Evolutionary conservation across 768 basidiomycete genomes (phyloP), one percentile per base, ranked within the genome.

Genomic region (Agaricus bisporus): DNA sequence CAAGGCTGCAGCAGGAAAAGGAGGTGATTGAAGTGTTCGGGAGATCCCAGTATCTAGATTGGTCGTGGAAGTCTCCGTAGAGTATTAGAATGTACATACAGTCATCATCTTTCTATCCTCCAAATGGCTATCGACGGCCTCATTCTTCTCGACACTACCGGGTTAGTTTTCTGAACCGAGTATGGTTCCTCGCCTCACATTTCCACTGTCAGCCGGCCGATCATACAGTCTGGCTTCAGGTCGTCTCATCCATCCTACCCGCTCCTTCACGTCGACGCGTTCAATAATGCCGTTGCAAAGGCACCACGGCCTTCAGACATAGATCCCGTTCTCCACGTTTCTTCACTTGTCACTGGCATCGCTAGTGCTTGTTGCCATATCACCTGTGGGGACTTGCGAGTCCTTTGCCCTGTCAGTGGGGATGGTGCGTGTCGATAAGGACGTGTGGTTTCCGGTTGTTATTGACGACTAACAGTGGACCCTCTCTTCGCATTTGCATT

Each of bases 401-500:
- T 95, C 53, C 66, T 95, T 15, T 89, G 84, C 60, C 90, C 91
- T 18, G 76, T 95, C 41, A 89, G 88, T 60, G 86, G 84, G 22
- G 89, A 95, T 66, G 80, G 94, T 94, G 64, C 65, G 87, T 76
- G 8, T n/a, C 44, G 29, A 17, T 20, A 29, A 41, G 43, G 14
- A 18, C 43, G 9, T 35, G 35, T 43, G 29, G 10, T 26, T 41
- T 36, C 41, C 53, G 49, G 43, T 53, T 58, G 51, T 12, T 11
- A 17, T 54, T 41, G 49, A 60, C 56, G 59, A 54, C 59, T 57
- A 46, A 48, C 60, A 95, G 94, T 85, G 63, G 94, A 97, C 64
- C 94, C 95, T 1, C 68, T 94, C 35, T 85, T 92, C 54, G 93
- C 88, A 8, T 94, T 98, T 64, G 79, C 92, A 0, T 97, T 95